These are phyloP conservation scores for Chamaecrista fasciculata DNA, from an alignment of 306 rosid species.

Conservation along the genomic window DNA sequence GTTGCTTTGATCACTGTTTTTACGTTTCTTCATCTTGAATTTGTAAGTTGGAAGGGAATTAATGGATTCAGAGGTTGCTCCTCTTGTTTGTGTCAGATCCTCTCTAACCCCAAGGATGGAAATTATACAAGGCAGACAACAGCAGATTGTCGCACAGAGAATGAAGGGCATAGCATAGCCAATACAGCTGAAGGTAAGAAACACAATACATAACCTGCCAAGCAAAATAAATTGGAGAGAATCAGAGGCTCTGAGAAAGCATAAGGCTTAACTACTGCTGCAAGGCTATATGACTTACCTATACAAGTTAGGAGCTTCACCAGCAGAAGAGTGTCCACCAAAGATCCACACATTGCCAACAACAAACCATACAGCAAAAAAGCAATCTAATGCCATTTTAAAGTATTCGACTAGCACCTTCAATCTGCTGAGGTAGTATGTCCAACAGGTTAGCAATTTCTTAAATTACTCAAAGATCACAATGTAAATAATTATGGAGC, in stretches of 20 bases:
- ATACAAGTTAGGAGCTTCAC: conserved; percentile 86
- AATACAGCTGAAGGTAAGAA: conserved; percentile 90
- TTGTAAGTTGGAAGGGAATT: conserved; percentile 83
- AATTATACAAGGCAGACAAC: conserved; percentile 95
- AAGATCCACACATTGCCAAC: conserved; percentile 99
- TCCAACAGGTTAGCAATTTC: conserved; percentile 29
- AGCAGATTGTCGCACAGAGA: conserved; percentile 95
- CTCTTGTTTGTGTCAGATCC: conserved; percentile 76
- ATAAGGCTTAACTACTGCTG: conserved; percentile 18
- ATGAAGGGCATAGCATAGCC: conserved; percentile 99
- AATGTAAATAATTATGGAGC: conserved; percentile 16
- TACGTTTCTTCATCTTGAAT: conserved; percentile 79
- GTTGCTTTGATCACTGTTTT: conserved; percentile 50
- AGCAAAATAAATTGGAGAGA: conserved; percentile 30
- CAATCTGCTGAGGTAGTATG: conserved; percentile 48
- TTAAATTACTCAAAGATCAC: conserved; percentile 24
- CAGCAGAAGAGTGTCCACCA: conserved; percentile 77
- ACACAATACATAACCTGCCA: conserved; percentile 91
- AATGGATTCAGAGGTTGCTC: conserved; percentile 91
- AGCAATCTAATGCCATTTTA: conserved; percentile 92
- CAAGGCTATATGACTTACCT: conserved; percentile 67
- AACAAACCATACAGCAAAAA: conserved; percentile 97
- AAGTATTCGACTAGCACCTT: conserved; percentile 81
- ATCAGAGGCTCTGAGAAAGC: conserved; percentile 20
- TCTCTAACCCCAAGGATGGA: conserved; percentile 93